phyloP scores from a whole-genome alignment of 805 yeast genomes.

The Candida sphagnicola region DNA sequence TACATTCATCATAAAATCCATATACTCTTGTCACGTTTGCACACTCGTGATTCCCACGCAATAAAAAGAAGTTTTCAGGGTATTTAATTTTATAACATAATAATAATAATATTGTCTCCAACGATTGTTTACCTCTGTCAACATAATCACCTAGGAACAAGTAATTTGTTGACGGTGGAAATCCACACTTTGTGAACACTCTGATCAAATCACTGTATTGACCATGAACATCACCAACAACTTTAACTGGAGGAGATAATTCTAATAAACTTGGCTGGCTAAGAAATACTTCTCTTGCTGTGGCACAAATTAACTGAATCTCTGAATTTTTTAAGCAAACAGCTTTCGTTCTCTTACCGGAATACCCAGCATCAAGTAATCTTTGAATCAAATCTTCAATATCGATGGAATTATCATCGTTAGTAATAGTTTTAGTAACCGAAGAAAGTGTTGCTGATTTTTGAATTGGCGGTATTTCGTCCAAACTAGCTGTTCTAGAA shows the following conservation, averaged over 20 bases:
- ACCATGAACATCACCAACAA: constrained; percentile 95
- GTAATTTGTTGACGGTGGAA: constrained; percentile 92
- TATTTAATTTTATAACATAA: constrained; percentile 93
- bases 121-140: constrained; percentile 93
- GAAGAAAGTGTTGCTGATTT: constrained; percentile 9
- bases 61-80: constrained; percentile 90
- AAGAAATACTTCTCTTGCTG: constrained; percentile 84
- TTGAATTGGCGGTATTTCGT: constrained; percentile 6
- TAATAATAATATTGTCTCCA: constrained; percentile 84
- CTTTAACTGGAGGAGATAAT: constrained; percentile 79
- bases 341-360: constrained; percentile 87
- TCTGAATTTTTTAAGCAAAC: constrained; percentile 89
- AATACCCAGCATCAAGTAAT: constrained; percentile 90
- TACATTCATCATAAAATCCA: constrained; percentile 98
- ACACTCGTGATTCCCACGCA: constrained; percentile 96
- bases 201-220: constrained; percentile 90
- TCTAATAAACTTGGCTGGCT: constrained; percentile 89
- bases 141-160: constrained; percentile 95
- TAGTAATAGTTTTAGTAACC: constrained; percentile 1
- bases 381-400: constrained; percentile 89
- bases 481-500: constrained; percentile 5
- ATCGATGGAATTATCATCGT: constrained; percentile 29
- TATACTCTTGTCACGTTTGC: constrained; percentile 95
- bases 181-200: constrained; percentile 91
- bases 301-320: constrained; percentile 79